These are phyloP conservation scores for Colletotrichum sp. DNA, from an alignment of 2,329 filamentous ascomycete species.

Conservation along the genomic window DNA sequence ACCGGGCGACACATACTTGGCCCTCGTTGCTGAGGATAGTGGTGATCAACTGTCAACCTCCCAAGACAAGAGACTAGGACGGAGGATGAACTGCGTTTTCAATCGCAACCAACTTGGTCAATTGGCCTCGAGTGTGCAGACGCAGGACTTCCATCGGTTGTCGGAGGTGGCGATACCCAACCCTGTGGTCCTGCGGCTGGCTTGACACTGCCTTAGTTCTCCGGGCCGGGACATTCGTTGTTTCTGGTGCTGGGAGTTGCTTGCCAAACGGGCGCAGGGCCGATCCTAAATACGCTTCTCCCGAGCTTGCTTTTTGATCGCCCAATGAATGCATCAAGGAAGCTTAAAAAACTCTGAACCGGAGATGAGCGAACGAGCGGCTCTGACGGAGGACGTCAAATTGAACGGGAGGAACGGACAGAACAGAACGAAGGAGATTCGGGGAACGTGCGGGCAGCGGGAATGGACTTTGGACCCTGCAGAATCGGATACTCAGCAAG, in stretches of 20 bases:
- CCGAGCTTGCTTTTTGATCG: neutral
- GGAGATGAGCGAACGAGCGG: neutral
- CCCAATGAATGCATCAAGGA: neutral
- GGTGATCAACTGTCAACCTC: neutral
- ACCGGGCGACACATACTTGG: neutral
- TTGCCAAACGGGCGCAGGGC: neutral
- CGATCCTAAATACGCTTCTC: neutral
- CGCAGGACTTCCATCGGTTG: neutral
- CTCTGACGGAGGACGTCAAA: neutral
- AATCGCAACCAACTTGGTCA: neutral
- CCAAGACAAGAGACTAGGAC: neutral
- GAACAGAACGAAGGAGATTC: neutral
- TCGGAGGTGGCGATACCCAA: constrained; percentile 12
- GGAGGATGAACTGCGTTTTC: neutral
- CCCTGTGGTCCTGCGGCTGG: neutral
- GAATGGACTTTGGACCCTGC: constrained; percentile 19
- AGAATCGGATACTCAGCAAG: constrained; percentile 18
- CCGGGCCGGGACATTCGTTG: neutral
- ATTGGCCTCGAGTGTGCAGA: neutral
- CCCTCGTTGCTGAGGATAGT: neutral
- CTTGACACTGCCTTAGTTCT: constrained; percentile 7
- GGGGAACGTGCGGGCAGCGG: constrained; percentile 1
- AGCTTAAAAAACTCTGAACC: neutral
- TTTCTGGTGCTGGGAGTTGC: neutral
- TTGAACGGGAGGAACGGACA: neutral